phyloP scores from a whole-genome alignment of 2,329 filamentous ascomycete genomes.

The Didymella pinodella region DNA sequence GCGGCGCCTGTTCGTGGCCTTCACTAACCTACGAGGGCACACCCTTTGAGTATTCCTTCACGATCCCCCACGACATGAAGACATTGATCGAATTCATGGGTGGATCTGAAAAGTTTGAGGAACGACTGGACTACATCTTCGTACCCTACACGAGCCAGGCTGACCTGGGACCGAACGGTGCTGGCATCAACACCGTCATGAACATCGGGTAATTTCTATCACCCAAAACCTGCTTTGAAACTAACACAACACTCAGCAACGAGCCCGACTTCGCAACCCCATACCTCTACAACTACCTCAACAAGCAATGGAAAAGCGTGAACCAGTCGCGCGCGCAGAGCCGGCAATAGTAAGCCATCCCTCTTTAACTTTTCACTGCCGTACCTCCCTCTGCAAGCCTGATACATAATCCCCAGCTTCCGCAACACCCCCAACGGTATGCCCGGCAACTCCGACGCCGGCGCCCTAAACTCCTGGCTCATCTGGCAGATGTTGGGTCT shows the following conservation, averaged over 20 bases:
- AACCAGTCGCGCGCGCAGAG: conserved; percentile 39
- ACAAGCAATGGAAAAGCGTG: conserved; percentile 51
- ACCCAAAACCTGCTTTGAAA: not conserved
- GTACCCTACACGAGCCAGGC: conserved; percentile 43
- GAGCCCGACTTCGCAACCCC: conserved; percentile 72
- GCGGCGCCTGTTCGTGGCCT: conserved; percentile 48
- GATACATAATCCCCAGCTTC: conserved; percentile 18
- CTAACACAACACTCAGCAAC: conserved; percentile 56
- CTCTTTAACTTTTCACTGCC: too few relatives aligned
- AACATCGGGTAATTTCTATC: conserved; percentile 24
- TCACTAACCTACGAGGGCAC: conserved; percentile 50
- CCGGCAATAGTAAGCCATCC: conserved; percentile 40
- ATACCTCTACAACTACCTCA: conserved; percentile 59
- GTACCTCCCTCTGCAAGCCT: too few relatives aligned
- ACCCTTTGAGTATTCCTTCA: conserved; percentile 52
- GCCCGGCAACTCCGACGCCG: conserved; percentile 55
- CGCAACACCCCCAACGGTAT: conserved; percentile 45
- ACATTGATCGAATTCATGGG: conserved; percentile 51
- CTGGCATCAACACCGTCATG: conserved; percentile 61
- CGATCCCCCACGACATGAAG: conserved; percentile 50
- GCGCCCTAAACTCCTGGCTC: conserved; percentile 59
- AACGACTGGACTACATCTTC: conserved; percentile 51
- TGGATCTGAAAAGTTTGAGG: conserved; percentile 43
- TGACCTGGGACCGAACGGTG: conserved; percentile 47
- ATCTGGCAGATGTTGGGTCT: conserved; percentile 58